phyloP scores from a whole-genome alignment of 1,139 yeast species.

The Debaryomycetaceae sp. region DNA sequence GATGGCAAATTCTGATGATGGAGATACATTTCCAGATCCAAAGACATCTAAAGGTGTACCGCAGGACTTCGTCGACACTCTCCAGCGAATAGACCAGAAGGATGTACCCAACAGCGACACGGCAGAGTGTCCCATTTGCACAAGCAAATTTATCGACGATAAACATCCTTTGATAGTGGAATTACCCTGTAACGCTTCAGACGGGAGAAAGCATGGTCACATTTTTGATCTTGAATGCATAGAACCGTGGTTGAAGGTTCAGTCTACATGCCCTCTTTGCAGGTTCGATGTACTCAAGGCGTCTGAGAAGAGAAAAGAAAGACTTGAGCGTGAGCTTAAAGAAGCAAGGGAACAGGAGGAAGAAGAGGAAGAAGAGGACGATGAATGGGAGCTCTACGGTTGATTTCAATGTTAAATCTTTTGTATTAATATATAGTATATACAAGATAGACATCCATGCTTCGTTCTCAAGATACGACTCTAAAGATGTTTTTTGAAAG shows the following conservation, averaged over 20 bases:
- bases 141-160: constrained; percentile 68
- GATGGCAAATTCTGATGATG: constrained; percentile 14
- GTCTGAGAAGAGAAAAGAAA: constrained; percentile 39
- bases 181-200: constrained; percentile 63
- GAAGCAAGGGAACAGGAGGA: constrained; percentile 56
- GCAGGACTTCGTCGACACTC: constrained; percentile 66
- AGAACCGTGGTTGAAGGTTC: constrained; percentile 80
- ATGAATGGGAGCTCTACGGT: constrained; percentile 72
- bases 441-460: constrained; percentile 1
- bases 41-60: constrained; percentile 51
- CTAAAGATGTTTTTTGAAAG: constrained; percentile 48
- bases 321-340: constrained; percentile 36
- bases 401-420: constrained; percentile 17
- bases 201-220: constrained; percentile 43
- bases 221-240: constrained; percentile 86
- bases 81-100: constrained; percentile 64
- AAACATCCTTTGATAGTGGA: constrained; percentile 75
- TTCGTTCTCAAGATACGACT: neutral
- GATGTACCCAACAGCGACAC: constrained; percentile 51
- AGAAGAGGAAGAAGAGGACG: constrained; percentile 65
- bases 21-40: constrained; percentile 8
- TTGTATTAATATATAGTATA: constrained; percentile 4
- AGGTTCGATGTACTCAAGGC: constrained; percentile 61
- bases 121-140: constrained; percentile 78
- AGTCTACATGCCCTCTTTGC: constrained; percentile 86